Conservation (phyloP, 768 basidiomycete genomes). For the Tricholoma sp. region DNA sequence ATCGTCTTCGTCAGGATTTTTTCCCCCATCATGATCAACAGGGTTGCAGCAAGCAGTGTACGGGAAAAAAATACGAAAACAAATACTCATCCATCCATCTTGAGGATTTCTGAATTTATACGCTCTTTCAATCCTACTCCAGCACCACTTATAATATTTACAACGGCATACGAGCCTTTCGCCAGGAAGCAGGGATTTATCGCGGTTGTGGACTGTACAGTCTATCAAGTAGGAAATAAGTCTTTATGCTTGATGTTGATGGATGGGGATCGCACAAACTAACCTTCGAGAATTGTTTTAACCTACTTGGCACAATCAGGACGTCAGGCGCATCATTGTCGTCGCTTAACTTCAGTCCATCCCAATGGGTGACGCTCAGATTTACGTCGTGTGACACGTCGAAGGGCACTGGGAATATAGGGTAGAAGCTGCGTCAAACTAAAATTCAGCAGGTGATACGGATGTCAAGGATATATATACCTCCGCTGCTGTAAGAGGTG, state of each 20-base stretch:
- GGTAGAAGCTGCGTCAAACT: constrained; percentile 74
- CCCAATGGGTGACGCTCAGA: constrained; percentile 80
- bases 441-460: neutral
- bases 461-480: constrained; percentile 31
- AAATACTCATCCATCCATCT: constrained; percentile 20
- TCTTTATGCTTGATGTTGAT: neutral
- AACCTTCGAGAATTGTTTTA: constrained; percentile 91
- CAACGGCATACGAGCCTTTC: constrained; percentile 50
- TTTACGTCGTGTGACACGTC: constrained; percentile 79
- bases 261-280: neutral
- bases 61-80: neutral
- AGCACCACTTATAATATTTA: constrained; percentile 30
- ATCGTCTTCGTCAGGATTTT: no score
- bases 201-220: constrained; percentile 69
- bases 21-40: no score
- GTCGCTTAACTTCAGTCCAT: constrained; percentile 32
- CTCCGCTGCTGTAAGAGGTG: constrained; percentile 85
- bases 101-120: constrained; percentile 29
- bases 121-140: constrained; percentile 26
- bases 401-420: constrained; percentile 81
- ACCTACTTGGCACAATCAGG: constrained; percentile 78
- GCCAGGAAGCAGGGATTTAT: constrained; percentile 82
- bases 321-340: constrained; percentile 69
- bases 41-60: neutral
- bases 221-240: constrained; percentile 34